Evolutionary conservation across 495 filamentous ascomycete genomes (phyloP), one percentile per base, ranked within the genome.

Genomic region (Parmelia sp.): DNA sequence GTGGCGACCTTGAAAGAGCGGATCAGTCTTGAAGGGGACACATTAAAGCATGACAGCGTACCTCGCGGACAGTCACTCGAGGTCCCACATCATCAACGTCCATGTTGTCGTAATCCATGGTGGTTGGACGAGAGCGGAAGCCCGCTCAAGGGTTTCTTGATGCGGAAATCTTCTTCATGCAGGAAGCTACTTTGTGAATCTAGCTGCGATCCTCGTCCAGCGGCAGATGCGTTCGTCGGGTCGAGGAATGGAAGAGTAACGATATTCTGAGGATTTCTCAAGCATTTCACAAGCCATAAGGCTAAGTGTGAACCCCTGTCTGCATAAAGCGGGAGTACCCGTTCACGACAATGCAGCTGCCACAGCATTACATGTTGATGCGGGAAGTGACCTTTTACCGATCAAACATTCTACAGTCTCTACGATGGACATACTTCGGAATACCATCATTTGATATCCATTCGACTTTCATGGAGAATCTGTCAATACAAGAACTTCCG

Each of bases 1-100:
- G 76, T 74, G 70, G 87, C 85, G 51, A 85, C 88, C 90, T 93
- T 10, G 63, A 15, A 17, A 71, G 25, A 69, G 58, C 35, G 19
- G 6, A 23, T 6, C 29, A 65, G 36, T 42, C 33, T 42, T 19
- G 37, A 21, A 45, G n/a, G 8, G 27, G 5, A 6, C 72, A 35
- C 17, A 31, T 17, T 9, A 23, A 4, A 44, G 17, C 3, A 35
- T 25, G 35, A 62, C 33, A 62, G 74, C 51, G 42, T 35, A 37
- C 76, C 71, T 74, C 70, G 27, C 72, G 66, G 10, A 74, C 68
- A 19, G 66, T 69, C 8, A 74, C 72, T 56, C 70, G 70, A 65
- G 72, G 72, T 35, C 72, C 72, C 36, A 65, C 64, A 31, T 72
- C 71, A 40, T 72, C 71, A 33, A 65, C 44, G 23, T 73, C 72